Evolutionary conservation across 1,284 basidiomycete genomes (phyloP).

Genomic region (Tylopilus sp.): DNA sequence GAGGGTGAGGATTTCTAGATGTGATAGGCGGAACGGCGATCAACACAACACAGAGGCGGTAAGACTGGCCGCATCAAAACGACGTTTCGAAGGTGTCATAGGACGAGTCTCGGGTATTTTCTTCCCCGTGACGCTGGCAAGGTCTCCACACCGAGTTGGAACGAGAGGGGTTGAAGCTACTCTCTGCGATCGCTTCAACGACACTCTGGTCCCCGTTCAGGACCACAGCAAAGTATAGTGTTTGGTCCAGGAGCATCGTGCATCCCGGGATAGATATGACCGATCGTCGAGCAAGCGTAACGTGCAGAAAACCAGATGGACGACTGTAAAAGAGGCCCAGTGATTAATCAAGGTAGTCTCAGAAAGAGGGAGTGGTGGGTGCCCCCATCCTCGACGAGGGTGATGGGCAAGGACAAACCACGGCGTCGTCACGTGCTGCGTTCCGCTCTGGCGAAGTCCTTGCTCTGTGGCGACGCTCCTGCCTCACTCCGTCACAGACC

Average conservation of each 20-base stretch:
- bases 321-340: neutral
- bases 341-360: no score
- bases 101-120: neutral
- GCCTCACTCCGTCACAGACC: no score
- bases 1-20: no score
- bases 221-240: neutral
- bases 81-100: neutral
- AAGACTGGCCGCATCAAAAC: neutral
- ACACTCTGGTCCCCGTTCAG: neutral
- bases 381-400: no score
- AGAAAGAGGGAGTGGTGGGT: no score
- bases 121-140: no score
- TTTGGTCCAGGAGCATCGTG: constrained; percentile 1
- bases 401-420: no score
- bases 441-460: no score
- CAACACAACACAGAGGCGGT: neutral
- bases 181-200: constrained; percentile 1
- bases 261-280: neutral
- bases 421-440: no score
- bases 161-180: neutral
- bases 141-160: neutral
- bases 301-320: neutral
- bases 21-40: neutral
- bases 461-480: no score
- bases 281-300: neutral